phyloP scores from a whole-genome alignment of 371 early-diverging fungal genomes.

The Mycotypha africana region DNA sequence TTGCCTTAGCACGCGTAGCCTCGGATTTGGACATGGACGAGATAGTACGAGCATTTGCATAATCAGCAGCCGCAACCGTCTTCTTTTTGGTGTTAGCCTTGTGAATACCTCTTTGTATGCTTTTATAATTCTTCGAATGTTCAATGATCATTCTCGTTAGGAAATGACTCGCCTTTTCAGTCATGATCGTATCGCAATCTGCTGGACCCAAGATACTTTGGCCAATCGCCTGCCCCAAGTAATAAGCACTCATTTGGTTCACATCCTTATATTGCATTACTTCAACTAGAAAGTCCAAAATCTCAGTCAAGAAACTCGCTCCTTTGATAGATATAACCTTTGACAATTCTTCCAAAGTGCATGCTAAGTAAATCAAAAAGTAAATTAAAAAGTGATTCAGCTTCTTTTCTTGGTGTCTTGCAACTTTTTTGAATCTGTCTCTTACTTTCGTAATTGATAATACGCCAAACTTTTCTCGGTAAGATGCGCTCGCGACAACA shows the following conservation, averaged over 20 bases:
- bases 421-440: neutral
- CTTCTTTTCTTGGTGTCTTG: neutral
- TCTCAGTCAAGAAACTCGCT: constrained; percentile 25
- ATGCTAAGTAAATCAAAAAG: no score
- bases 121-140: constrained; percentile 23
- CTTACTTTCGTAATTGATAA: constrained; percentile 45
- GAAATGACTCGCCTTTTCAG: constrained; percentile 40
- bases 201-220: constrained; percentile 38
- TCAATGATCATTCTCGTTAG: constrained; percentile 45
- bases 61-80: neutral
- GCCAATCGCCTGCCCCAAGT: constrained; percentile 44
- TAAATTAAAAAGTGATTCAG: neutral
- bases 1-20: constrained; percentile 32
- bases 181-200: constrained; percentile 41
- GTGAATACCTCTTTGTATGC: neutral
- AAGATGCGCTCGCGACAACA: constrained; percentile 39
- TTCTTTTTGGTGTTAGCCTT: neutral
- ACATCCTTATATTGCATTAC: constrained; percentile 33
- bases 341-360: constrained; percentile 4
- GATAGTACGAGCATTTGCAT: neutral
- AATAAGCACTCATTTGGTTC: constrained; percentile 38
- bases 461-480: constrained; percentile 36
- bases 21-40: constrained; percentile 25
- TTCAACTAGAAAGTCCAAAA: constrained; percentile 38
- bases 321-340: constrained; percentile 13